These are phyloP conservation scores for Trichoderma gamsii DNA, from an alignment of 495 filamentous ascomycete genomes.

Conservation along the genomic window DNA sequence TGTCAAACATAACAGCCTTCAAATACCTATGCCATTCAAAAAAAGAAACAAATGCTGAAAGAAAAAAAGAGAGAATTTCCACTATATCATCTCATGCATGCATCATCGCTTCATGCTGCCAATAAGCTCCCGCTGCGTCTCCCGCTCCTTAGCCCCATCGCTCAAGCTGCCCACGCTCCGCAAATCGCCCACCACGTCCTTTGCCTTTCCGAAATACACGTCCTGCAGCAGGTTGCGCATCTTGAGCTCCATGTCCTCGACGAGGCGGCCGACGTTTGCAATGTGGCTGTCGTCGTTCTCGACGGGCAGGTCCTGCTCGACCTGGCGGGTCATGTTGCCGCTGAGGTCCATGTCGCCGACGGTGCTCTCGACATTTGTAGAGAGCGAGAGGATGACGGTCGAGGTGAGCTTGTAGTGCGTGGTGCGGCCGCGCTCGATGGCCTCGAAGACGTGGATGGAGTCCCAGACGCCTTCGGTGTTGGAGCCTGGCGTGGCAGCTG, in stretches of 20 bases:
- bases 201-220: constrained; percentile 99
- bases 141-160: constrained; percentile 77
- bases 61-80: too few relatives aligned
- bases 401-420: constrained; percentile 97
- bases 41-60: background rate
- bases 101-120: constrained; percentile 53
- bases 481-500: constrained; percentile 51
- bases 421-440: constrained; percentile 79
- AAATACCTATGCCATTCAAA: background rate
- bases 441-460: constrained; percentile 97
- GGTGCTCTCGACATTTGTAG: constrained; percentile 54
- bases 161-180: constrained; percentile 83
- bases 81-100: too few relatives aligned
- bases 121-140: constrained; percentile 89
- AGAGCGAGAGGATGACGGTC: constrained; percentile 88
- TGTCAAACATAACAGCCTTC: too few relatives aligned
- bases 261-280: constrained; percentile 86
- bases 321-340: constrained; percentile 96
- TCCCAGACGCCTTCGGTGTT: constrained; percentile 87
- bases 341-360: constrained; percentile 89
- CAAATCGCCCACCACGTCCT: constrained; percentile 97
- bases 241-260: constrained; percentile 99
- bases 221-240: constrained; percentile 98
- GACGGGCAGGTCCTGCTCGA: constrained; percentile 82
- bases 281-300: constrained; percentile 91